Percentiles rank a stretch among this genome's conserved stretches.
phyloP scores from a whole-genome alignment of 352 stramenopile genomes.

The Pseudoperonospora humuli region DNA sequence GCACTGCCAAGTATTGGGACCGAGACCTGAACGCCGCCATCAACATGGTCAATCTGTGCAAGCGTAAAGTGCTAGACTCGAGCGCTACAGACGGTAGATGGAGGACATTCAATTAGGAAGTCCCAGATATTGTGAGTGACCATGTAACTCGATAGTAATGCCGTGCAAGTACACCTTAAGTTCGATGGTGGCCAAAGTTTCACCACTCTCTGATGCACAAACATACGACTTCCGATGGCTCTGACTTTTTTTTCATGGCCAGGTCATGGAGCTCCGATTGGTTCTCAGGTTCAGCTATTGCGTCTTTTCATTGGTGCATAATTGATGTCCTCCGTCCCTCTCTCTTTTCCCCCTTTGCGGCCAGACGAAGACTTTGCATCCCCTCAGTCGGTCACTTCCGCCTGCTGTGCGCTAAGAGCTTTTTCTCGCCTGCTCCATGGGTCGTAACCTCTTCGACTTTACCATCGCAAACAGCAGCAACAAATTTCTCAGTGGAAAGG shows the following conservation, averaged over 20 bases:
- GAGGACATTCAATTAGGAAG: no score
- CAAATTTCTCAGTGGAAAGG: constrained; percentile 28
- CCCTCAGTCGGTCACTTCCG: constrained; percentile 1
- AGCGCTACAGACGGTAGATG: no score
- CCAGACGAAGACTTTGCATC: background rate
- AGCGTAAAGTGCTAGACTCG: no score
- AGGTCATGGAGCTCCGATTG: background rate
- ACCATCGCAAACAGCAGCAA: constrained; percentile 30
- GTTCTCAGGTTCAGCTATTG: background rate
- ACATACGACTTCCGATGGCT: no score
- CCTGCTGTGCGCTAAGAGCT: constrained; percentile 1
- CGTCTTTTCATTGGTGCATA: constrained; percentile 7
- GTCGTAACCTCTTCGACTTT: constrained; percentile 33
- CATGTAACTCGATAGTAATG: no score
- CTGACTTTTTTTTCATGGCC: constrained; percentile 17
- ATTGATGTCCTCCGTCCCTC: background rate
- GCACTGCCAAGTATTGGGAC: no score
- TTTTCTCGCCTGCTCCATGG: constrained; percentile 18
- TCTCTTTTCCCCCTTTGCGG: constrained; percentile 7
- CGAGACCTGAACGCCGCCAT: no score
- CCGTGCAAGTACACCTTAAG: no score
- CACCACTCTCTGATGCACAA: no score
- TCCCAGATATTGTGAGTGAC: no score
- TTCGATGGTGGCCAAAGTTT: no score
- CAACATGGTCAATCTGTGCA: no score